Base-by-base conservation (phyloP, 73 alveolate genomes). In the Uronychia setigera region DNA sequence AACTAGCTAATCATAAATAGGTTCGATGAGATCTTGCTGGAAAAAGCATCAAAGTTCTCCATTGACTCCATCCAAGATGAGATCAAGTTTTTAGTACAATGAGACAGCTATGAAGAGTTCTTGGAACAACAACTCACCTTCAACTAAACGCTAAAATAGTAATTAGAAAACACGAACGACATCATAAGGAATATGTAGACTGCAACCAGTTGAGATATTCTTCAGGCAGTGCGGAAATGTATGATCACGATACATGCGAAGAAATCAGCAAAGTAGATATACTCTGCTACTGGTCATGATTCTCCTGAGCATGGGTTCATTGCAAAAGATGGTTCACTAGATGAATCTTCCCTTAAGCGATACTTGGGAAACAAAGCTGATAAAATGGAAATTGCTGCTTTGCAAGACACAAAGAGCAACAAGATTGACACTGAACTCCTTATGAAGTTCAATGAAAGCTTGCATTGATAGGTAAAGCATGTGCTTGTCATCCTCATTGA, bases 11-110 rank as follows among this genome's bases (percentile, higher is more conserved):
- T 78, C 26, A 30, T 78, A 9, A 29, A 26, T 1, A 78, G 84
- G 84, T 78, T 78, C 75, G 84, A 78, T 78, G 84, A 78, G 33
- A 33, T 78, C 26, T 75, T 78, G 31, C 32, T 59, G 26, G 34
- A 78, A 29, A 78, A 78, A 78, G 84, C 84, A 0, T 5, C 84
- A 0, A 78, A 78, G 26, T 78, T 78, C 32, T 14, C 31, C 1
- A 33, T 78, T 32, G 84, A 78, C 30, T 19, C 30, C 34, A 32
- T 78, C 0, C 28, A 78, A 34, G 33, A 32, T 46, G 67, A 46
- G 67, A 46, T 19, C 67, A 46, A 19, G 5, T 46, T 19, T 11
- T 46, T 46, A 46, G n/a, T n/a, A 46, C 67, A 11, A 46, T 19
- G 5, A 46, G 19, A 19, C 5, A 46, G 67, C 67, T 46, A 5